Conservation (phyloP, 352 stramenopile species). For the Phytophthora tubulina region DNA sequence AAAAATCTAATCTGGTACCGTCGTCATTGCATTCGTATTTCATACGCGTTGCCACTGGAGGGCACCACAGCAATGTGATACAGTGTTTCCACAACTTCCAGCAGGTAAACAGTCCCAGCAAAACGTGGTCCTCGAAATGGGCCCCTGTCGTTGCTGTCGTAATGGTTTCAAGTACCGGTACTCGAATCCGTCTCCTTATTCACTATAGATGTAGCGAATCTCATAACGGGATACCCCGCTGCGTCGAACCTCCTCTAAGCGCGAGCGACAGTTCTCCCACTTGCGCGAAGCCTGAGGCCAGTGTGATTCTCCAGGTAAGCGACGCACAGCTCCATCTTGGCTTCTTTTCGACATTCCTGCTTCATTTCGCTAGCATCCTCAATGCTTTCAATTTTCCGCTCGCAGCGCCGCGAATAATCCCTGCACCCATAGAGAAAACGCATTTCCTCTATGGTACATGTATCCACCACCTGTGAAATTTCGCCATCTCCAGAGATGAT, state of each 20-base stretch:
- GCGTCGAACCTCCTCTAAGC: constrained; percentile 15
- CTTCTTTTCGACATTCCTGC: no score
- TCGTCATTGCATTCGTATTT: constrained; percentile 8
- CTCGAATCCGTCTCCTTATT: neutral
- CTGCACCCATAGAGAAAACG: constrained; percentile 17
- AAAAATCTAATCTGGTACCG: neutral
- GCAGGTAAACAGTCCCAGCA: constrained; percentile 3
- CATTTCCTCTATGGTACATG: constrained; percentile 21
- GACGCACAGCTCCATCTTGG: constrained; percentile 30
- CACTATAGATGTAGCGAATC: constrained; percentile 16
- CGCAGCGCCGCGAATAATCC: constrained; percentile 8
- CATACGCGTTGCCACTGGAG: constrained; percentile 3
- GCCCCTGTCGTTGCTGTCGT: neutral
- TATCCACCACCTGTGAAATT: no score
- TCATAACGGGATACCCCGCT: neutral
- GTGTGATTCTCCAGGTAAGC: constrained; percentile 26
- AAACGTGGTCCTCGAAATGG: constrained; percentile 10
- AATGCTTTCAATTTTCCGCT: neutral
- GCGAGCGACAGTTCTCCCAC: constrained; percentile 29
- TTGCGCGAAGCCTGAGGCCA: constrained; percentile 25
- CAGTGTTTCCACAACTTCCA: neutral
- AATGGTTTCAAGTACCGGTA: constrained; percentile 3
- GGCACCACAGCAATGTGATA: constrained; percentile 4
- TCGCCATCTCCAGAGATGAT: no score
- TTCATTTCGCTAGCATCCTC: neutral